These are phyloP conservation scores for Cladosporium sp. DNA, from an alignment of 2,329 filamentous ascomycete genomes.

Conservation along the genomic window DNA sequence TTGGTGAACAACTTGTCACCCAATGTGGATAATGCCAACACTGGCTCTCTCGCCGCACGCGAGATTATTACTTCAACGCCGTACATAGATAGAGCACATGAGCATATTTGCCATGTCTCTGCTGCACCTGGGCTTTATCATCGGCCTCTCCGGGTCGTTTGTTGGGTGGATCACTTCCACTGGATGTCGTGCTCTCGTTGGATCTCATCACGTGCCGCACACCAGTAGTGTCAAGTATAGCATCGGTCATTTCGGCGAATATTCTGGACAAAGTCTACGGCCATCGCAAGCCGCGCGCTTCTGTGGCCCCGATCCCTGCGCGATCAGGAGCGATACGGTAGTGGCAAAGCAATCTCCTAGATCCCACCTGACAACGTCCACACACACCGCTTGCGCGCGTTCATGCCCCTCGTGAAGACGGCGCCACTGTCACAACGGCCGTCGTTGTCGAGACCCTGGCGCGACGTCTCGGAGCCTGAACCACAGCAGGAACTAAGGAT, in stretches of 20 bases:
- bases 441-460: constrained; percentile 3
- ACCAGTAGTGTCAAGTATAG: not conserved
- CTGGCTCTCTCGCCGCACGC: not conserved
- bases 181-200: not conserved
- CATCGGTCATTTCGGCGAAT: not conserved
- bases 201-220: not conserved
- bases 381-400: not conserved
- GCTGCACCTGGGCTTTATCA: not conserved
- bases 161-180: not conserved
- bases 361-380: not conserved
- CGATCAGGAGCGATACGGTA: not conserved
- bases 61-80: not conserved
- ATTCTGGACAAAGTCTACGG: not conserved
- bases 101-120: not conserved
- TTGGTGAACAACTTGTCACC: constrained; percentile 5
- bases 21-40: not conserved
- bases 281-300: not conserved
- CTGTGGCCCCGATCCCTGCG: not conserved
- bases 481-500: not conserved
- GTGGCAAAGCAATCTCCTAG: not conserved
- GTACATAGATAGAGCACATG: not conserved
- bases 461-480: not conserved
- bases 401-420: not conserved
- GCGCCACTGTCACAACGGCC: not conserved
- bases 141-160: not conserved